Percentiles rank a stretch among this genome's conserved stretches.
phyloP scores from a whole-genome alignment of 441 rosid genomes.

The Aleurites moluccanus region DNA sequence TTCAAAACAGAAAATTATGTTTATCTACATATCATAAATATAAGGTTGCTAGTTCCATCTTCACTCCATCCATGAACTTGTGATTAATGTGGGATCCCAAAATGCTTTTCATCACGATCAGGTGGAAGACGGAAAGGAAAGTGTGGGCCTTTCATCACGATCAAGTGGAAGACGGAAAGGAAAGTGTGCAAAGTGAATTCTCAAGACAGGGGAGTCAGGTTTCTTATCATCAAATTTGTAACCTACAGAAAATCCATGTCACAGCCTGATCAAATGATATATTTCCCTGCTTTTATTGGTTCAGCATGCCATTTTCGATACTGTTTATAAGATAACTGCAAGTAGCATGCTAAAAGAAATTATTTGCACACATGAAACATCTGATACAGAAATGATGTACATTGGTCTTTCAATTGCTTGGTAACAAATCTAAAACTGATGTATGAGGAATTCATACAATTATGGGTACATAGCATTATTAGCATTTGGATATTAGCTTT shows the following conservation, averaged over 20 bases:
- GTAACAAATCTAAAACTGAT: not conserved
- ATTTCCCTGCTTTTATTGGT: slow-evolving; percentile 1
- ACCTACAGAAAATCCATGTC: slow-evolving; percentile 36
- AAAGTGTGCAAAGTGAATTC: slow-evolving; percentile 49
- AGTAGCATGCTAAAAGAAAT: not conserved
- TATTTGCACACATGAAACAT: not conserved
- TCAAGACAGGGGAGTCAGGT: slow-evolving; percentile 39
- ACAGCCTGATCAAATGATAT: slow-evolving; percentile 6
- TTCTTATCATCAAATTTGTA: slow-evolving; percentile 62
- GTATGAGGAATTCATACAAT: not conserved
- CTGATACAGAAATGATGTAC: not conserved
- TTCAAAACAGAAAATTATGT: not conserved
- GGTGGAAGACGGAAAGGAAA: slow-evolving; percentile 45
- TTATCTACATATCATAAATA: slow-evolving; percentile 1
- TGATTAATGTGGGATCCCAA: slow-evolving; percentile 9
- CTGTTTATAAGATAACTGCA: not conserved
- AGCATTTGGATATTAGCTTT: not conserved
- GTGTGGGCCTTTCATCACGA: slow-evolving; percentile 37
- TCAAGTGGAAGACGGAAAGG: slow-evolving; percentile 42
- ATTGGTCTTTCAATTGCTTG: not conserved
- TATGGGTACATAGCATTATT: not conserved
- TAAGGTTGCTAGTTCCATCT: not conserved
- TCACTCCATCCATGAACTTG: slow-evolving; percentile 1
- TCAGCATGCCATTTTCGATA: not conserved
- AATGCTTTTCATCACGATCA: slow-evolving; percentile 25